Conservation (phyloP, 768 basidiomycete genomes). For the Calocybe indica region DNA sequence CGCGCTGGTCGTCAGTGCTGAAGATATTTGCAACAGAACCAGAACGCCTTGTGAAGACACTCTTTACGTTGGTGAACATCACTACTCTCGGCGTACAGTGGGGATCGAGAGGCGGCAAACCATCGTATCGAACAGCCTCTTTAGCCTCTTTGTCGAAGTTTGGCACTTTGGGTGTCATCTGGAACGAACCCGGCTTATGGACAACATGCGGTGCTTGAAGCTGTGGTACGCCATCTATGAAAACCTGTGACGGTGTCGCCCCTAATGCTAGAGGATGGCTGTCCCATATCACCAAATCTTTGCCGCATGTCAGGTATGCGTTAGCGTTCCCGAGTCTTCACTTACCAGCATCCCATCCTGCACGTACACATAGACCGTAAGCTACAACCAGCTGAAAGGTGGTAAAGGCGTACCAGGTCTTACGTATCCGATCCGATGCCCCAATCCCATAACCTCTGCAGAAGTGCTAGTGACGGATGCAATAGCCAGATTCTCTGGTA, state of each 20-base stretch:
- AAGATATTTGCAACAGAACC: slow-evolving; percentile 24
- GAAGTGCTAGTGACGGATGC: slow-evolving; percentile 70
- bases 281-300: slow-evolving; percentile 80
- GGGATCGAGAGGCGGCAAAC: slow-evolving; percentile 65
- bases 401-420: slow-evolving; percentile 41
- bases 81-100: slow-evolving; percentile 12
- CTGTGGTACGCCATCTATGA: slow-evolving; percentile 86
- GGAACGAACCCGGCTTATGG: slow-evolving; percentile 44
- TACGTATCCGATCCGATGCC: slow-evolving; percentile 78
- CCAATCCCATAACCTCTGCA: slow-evolving; percentile 69
- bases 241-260: slow-evolving; percentile 84
- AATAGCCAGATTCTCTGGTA: slow-evolving; percentile 64
- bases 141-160: slow-evolving; percentile 66
- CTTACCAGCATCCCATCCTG: slow-evolving; percentile 73
- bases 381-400: not conserved
- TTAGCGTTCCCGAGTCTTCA: not conserved
- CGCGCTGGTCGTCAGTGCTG: slow-evolving; percentile 12
- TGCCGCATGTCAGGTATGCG: not conserved
- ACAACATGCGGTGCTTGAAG: slow-evolving; percentile 39
- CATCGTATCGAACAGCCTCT: slow-evolving; percentile 58
- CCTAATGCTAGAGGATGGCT: slow-evolving; percentile 81
- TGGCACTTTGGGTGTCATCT: slow-evolving; percentile 50
- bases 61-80: slow-evolving; percentile 62
- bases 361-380: slow-evolving; percentile 2
- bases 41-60: slow-evolving; percentile 29